Conservation (phyloP, 2,329 filamentous ascomycete species). For the Scortechinia acanthostroma region DNA sequence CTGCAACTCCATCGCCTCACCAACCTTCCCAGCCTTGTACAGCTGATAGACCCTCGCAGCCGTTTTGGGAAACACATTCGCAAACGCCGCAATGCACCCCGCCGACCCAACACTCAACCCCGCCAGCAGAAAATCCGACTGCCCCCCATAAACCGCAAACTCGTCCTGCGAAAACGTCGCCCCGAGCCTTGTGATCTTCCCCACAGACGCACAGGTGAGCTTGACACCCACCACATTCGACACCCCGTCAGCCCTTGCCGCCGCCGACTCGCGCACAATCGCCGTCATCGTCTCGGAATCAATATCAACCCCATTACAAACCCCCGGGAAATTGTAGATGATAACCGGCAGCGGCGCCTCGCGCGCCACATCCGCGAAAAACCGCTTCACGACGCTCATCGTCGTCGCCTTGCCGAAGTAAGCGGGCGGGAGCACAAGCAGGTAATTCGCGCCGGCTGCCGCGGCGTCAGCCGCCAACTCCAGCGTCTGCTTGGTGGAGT, state of each 20-base stretch:
- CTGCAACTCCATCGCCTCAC: conserved; percentile 40
- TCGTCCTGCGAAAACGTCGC: conserved; percentile 28
- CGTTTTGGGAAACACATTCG: conserved; percentile 43
- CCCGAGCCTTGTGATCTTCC: conserved; percentile 34
- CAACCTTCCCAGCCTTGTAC: conserved; percentile 31
- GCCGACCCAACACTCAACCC: conserved; percentile 39
- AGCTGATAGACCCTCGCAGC: conserved; percentile 35
- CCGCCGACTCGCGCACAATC: conserved; percentile 9
- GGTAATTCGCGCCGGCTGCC: conserved; percentile 35
- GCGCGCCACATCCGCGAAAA: conserved; percentile 31
- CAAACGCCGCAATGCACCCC: conserved; percentile 46
- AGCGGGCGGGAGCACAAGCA: conserved; percentile 32
- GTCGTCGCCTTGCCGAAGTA: conserved; percentile 37
- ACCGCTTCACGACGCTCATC: conserved; percentile 30
- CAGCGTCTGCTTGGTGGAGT: conserved; percentile 36
- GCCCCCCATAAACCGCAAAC: conserved; percentile 47
- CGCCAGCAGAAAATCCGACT: conserved; percentile 45
- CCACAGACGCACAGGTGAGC: conserved; percentile 43
- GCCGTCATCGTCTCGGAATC: conserved; percentile 36
- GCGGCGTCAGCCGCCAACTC: conserved; percentile 33
- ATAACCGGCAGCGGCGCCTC: conserved; percentile 31
- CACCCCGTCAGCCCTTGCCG: conserved; percentile 26
- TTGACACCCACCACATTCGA: conserved; percentile 44
- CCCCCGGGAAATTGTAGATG: conserved; percentile 41
- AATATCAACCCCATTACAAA: conserved; percentile 41